Conservation (phyloP, 2,329 filamentous ascomycete genomes). For the Lachnellula arida region DNA sequence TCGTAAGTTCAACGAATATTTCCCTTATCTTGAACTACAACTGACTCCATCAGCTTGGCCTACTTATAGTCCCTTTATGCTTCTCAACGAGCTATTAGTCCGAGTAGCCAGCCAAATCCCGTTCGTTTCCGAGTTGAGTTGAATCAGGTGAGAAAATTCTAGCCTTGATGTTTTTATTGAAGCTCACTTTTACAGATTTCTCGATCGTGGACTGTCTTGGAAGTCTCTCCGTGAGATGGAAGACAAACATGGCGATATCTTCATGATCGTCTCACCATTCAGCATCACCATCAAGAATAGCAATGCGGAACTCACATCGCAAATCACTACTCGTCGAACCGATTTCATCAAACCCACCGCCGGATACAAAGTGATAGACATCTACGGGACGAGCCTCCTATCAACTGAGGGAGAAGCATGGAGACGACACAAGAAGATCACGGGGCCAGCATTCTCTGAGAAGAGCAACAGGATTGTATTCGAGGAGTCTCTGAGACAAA, state of each 20-base stretch:
- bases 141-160: no score
- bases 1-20: no score
- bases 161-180: no score
- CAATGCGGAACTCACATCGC: slow-evolving; percentile 6
- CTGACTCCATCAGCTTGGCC: no score
- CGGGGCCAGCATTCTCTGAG: slow-evolving; percentile 32
- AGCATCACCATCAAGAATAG: background rate
- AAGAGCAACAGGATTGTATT: slow-evolving; percentile 43
- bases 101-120: no score
- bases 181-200: no score
- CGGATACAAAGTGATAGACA: slow-evolving; percentile 28
- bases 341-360: slow-evolving; percentile 30
- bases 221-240: no score
- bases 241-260: background rate
- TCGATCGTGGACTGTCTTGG: no score
- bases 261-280: background rate
- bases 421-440: slow-evolving; percentile 31
- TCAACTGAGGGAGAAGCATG: slow-evolving; percentile 31
- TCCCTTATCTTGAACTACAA: no score
- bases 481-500: slow-evolving; percentile 46
- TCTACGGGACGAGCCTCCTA: slow-evolving; percentile 31
- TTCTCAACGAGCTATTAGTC: no score
- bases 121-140: no score
- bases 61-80: no score
- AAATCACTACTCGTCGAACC: slow-evolving; percentile 23